Percentiles rank a stretch among this genome's conserved stretches.
Evolutionary conservation across 257 asterid species (phyloP).

Genomic region (Lantana camara): DNA sequence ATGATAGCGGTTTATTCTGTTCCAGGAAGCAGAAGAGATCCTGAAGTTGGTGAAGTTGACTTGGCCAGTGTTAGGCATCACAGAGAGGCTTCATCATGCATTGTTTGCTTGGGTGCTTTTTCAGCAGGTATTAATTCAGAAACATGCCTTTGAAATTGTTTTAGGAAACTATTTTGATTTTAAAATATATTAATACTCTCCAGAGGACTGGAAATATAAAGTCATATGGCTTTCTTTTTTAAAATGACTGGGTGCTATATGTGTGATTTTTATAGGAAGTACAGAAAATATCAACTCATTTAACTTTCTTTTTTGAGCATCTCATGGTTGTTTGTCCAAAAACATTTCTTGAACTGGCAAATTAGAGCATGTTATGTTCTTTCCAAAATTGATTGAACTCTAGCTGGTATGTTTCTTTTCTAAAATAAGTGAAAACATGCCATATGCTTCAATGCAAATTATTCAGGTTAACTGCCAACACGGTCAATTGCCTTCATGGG

Average conservation of each 20-base stretch:
- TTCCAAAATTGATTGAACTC: not conserved
- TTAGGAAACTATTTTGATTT: constrained; percentile 1
- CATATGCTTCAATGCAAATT: constrained; percentile 10
- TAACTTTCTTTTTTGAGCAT: not conserved
- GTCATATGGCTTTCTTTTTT: no score
- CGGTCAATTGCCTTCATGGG: constrained; percentile 21
- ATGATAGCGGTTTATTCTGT: constrained; percentile 30
- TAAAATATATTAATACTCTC: not conserved
- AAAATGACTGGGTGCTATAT: not conserved
- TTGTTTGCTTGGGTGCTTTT: constrained; percentile 90
- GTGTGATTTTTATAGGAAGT: constrained; percentile 1
- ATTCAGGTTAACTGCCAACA: not conserved
- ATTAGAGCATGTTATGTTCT: constrained; percentile 2
- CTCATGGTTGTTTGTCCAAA: not conserved
- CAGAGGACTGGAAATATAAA: no score
- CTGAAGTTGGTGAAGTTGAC: constrained; percentile 72
- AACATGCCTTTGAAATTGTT: constrained; percentile 22
- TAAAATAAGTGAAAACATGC: not conserved
- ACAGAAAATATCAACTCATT: not conserved
- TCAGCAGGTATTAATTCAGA: constrained; percentile 66
- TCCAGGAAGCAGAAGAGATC: constrained; percentile 88
- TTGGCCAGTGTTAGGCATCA: constrained; percentile 89
- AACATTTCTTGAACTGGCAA: constrained; percentile 14
- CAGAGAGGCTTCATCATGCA: constrained; percentile 73
- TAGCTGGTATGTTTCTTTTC: constrained; percentile 12